A percentile compares a stretch with the other conserved stretches of the same genome.
These are phyloP conservation scores for Annulohypoxylon maeteangense DNA, from an alignment of 495 filamentous ascomycete genomes.

Conservation along the genomic window DNA sequence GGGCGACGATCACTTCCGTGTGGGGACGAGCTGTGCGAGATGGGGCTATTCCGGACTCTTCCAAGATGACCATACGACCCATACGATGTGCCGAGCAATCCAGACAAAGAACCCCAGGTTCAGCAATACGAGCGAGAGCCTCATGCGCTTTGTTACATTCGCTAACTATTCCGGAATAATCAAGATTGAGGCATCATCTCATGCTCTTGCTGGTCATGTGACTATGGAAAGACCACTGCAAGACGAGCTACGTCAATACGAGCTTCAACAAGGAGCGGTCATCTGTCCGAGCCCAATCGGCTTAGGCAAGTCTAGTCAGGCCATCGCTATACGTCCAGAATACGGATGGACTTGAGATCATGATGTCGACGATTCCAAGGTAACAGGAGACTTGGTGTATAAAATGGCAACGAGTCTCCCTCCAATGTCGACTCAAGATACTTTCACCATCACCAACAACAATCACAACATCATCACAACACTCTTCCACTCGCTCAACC, in stretches of 20 bases:
- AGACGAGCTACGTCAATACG: constrained; percentile 37
- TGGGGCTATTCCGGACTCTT: constrained; percentile 31
- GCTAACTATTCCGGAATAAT: not conserved
- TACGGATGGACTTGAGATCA: constrained; percentile 8
- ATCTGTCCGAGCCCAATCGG: constrained; percentile 21
- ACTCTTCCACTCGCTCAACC: constrained; percentile 21
- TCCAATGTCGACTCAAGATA: not conserved
- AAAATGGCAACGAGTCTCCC: constrained; percentile 19
- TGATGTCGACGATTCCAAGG: not conserved
- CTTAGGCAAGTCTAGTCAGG: constrained; percentile 5
- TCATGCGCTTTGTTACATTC: constrained; percentile 30
- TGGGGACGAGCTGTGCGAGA: constrained; percentile 27
- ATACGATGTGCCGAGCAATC: constrained; percentile 11
- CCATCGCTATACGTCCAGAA: not conserved
- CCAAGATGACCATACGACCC: constrained; percentile 12
- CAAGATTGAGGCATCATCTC: constrained; percentile 16
- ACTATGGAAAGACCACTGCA: constrained; percentile 37
- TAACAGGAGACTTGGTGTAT: constrained; percentile 13
- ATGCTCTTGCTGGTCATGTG: constrained; percentile 30
- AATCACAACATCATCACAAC: constrained; percentile 25
- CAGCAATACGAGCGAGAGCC: constrained; percentile 41
- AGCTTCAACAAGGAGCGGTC: constrained; percentile 29
- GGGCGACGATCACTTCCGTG: constrained; percentile 39
- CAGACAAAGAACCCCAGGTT: constrained; percentile 13
- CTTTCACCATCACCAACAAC: constrained; percentile 16